Conservation (phyloP, 345 rosid species). For the Euphorbia peplus region DNA sequence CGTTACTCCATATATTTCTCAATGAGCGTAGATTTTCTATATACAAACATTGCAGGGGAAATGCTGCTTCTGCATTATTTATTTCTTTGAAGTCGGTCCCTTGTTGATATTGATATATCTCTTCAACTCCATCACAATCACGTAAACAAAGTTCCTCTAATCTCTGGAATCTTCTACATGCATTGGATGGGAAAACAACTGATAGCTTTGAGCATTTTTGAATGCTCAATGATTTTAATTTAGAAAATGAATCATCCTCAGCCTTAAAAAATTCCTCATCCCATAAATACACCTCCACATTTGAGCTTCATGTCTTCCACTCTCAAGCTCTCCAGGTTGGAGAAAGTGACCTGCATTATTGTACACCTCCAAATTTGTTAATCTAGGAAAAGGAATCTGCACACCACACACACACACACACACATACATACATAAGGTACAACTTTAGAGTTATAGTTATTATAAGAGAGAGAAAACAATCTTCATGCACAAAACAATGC, state of each 20-base stretch:
- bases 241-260: neutral
- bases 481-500: no score
- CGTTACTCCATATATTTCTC: neutral
- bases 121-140: neutral
- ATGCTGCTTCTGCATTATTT: neutral
- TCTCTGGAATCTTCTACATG: neutral
- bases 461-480: no score
- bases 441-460: no score
- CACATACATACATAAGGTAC: no score
- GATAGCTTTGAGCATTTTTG: neutral
- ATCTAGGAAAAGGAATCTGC: conserved; percentile 13
- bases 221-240: neutral
- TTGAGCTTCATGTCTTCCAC: neutral
- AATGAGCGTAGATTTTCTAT: neutral
- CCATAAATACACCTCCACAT: conserved; percentile 2
- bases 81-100: no score
- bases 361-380: neutral
- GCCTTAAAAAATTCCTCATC: neutral
- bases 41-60: neutral
- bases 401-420: no score
- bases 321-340: conserved; percentile 5
- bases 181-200: conserved; percentile 4
- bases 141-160: neutral
- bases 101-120: conserved; percentile 9
- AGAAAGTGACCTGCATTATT: conserved; percentile 5